Evolutionary conservation across 768 basidiomycete species (phyloP), one percentile per base, ranked within the genome.

Genomic region (Rhodotorula babjevae): DNA sequence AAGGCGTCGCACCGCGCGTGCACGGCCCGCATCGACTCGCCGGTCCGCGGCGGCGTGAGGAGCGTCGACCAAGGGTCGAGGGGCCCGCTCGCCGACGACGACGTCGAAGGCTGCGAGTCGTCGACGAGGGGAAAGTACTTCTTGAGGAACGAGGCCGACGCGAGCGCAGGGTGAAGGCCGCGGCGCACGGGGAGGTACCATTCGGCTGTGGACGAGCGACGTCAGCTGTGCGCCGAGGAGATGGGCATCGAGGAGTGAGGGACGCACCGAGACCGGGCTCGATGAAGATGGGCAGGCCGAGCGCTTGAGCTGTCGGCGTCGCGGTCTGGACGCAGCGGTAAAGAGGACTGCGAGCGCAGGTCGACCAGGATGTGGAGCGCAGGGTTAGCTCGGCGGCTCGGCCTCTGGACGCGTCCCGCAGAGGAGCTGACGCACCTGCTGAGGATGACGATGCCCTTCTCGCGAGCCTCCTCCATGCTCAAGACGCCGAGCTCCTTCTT

Each of bases 241-340:
- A 2, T 10, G 16, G 36, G 21, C 14, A n/a, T 1, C 1, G 14
- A 44, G 15, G 10, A 36, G 29, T 25, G 23, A 3, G 16, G 55
- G 8, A 19, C 55, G 61, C 36, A 71, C 70, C 76, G 81, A 63
- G 71, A 87, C 91, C 92, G 75, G 92, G 91, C 77, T 93, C 92
- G 23, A 89, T 85, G 73, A 85, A 89, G 63, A 93, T 85, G 1
- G 91, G 90, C 8, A 92, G 72, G 23, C 83, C 63, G 82, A 93
- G 83, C 0, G 86, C 85, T 52, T 82, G 79, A 25, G 92, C 86
- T 6, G 84, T 81, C 4, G 92, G 91, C 46, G 84, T 83, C 2
- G 88, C 82, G 0, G 92, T 93, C 79, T 93, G 91, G 33, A 93
- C 82, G 80, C 92, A 93, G n/a, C 92, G 89, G 82, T 93, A 93